Evolutionary conservation across 106 monocot species (phyloP).

Genomic region (Dioscorea dumetorum): DNA sequence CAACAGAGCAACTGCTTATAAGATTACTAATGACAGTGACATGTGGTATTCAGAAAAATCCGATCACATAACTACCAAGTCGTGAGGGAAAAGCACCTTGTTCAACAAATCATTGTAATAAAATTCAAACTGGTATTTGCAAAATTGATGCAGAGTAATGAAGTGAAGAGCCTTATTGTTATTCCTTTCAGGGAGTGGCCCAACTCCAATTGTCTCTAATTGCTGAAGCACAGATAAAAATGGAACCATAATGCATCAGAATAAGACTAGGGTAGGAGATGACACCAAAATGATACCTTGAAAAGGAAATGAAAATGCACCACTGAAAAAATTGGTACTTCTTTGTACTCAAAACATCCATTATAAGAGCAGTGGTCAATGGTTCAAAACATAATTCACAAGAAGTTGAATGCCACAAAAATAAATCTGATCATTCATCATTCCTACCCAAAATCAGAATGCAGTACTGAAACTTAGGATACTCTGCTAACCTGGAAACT

Average conservation of each 20-base stretch:
- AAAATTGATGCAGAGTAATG: slow-evolving; percentile 89
- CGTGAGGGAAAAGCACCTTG: too few species aligned
- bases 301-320: slow-evolving; percentile 16
- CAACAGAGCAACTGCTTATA: too few species aligned
- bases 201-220: slow-evolving; percentile 40
- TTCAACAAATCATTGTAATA: too few species aligned
- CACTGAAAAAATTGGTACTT: slow-evolving; percentile 86
- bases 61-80: too few species aligned
- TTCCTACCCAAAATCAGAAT: background rate
- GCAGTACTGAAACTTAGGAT: background rate
- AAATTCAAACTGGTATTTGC: too few species aligned
- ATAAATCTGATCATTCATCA: background rate
- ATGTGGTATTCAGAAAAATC: too few species aligned
- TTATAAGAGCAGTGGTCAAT: slow-evolving; percentile 51
- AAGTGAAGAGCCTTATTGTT: slow-evolving; percentile 69
- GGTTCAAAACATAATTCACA: slow-evolving; percentile 85
- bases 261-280: background rate
- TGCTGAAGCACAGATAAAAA: too few species aligned
- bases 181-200: slow-evolving; percentile 77
- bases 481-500: slow-evolving; percentile 97
- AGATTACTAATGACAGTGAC: too few species aligned
- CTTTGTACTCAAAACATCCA: slow-evolving; percentile 75
- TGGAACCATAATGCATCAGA: slow-evolving; percentile 15
- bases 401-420: slow-evolving; percentile 48
- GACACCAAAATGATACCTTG: slow-evolving; percentile 1